Base-by-base conservation (phyloP, 2,329 filamentous ascomycete species). In the Diaporthe sp. region DNA sequence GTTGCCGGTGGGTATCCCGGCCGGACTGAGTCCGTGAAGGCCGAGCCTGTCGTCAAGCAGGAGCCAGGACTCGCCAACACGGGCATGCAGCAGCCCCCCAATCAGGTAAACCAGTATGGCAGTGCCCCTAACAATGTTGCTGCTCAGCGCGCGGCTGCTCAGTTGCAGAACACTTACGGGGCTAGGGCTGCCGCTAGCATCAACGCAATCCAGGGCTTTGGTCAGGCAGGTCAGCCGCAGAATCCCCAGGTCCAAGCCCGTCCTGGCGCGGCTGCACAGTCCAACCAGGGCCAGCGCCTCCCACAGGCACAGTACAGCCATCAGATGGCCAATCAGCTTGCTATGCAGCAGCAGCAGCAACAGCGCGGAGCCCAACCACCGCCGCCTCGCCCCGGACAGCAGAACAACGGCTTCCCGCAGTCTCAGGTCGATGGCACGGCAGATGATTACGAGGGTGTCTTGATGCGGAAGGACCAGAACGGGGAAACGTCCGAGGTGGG, bases 341-440 rank as follows among this genome's bases (percentile, higher is more conserved):
- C 83, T 44, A 80, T 78, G 31, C 76, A 77, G 75, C 65, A 68
- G 75, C 83, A 79, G 74, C 82, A 83, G 75, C 80, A 77, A 75
- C 80, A 77, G 73, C 81, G 80, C 31, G 71, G 71, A 65, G 71
- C 42, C 58, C 58, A 60, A 31, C 71, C 34, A 25, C 71, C 70
- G 28, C 44, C 58, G 13, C 61, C 42, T 22, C 58, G 49, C 9
- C 76, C 81, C 57, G 81, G 84, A 57, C 82, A 79, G 75, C 82
- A 85, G 74, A 89, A 87, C 77, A 83, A 83, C 72, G 80, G 85
- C 61, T 84, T 86, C 10, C 79, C 82, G 12, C 79, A 82, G 37
- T 85, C 92, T 34, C 94, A 98, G 83, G 93, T 93, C 19, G 96
- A 98, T 81, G 96, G 96, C 70, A 86, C 94, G 44, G 87, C 84